Conservation (phyloP, 306 rosid species). For the Lablab purpureus region DNA sequence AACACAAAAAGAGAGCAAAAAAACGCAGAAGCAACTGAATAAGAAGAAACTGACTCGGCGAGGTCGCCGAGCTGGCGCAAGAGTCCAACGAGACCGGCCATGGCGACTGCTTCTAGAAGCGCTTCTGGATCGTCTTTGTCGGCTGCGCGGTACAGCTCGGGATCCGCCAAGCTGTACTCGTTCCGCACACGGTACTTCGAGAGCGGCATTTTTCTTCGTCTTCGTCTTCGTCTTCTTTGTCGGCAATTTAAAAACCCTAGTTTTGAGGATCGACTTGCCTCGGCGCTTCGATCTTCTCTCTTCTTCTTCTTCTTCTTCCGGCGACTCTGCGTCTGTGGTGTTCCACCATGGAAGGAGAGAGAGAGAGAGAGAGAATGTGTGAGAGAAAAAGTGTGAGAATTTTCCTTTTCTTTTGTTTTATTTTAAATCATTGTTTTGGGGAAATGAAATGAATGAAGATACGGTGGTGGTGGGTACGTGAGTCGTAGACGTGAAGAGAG, state of each 20-base stretch:
- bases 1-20: neutral
- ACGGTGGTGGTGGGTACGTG: conserved; percentile 55
- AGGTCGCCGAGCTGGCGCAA: conserved; percentile 99
- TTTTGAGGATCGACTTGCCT: neutral
- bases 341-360: conserved; percentile 59
- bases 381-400: neutral
- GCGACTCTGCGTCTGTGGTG: conserved; percentile 52
- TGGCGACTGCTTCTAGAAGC: conserved; percentile 91
- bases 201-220: conserved; percentile 68
- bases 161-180: conserved; percentile 92
- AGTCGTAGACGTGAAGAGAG: conserved; percentile 55
- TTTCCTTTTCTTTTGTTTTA: neutral
- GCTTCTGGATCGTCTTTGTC: conserved; percentile 99
- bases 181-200: conserved; percentile 83
- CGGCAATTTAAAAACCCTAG: conserved; percentile 48
- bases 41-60: conserved; percentile 62
- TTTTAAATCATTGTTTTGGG: conserved; percentile 3
- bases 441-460: conserved; percentile 52
- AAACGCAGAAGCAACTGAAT: neutral
- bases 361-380: conserved; percentile 2
- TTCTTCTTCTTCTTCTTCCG: conserved; percentile 37
- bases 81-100: conserved; percentile 98
- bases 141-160: conserved; percentile 86
- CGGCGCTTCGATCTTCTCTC: conserved; percentile 17
- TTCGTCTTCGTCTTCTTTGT: neutral